These are phyloP conservation scores for Lenwebbia sp. DNA, from an alignment of 345 rosid species.

Conservation along the genomic window DNA sequence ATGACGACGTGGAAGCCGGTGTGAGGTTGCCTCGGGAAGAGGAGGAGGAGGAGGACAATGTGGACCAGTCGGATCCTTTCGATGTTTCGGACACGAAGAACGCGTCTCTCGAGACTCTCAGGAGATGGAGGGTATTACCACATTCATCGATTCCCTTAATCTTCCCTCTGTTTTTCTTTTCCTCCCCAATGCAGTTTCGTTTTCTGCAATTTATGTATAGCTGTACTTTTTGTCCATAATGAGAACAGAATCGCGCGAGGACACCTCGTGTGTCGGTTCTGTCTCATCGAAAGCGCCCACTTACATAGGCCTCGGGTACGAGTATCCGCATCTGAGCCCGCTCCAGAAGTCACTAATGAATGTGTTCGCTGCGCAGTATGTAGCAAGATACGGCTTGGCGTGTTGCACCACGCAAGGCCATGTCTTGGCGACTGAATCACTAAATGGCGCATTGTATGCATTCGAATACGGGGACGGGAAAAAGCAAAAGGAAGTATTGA, in stretches of 20 bases:
- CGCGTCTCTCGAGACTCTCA: conserved; percentile 48
- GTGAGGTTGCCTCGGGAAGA: conserved; percentile 19
- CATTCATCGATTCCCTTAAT: neutral
- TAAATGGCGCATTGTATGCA: neutral
- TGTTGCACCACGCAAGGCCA: neutral
- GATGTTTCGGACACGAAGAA: conserved; percentile 64
- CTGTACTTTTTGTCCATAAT: neutral
- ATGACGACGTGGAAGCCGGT: conserved; percentile 12
- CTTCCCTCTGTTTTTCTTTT: neutral
- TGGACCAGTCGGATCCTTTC: conserved; percentile 47
- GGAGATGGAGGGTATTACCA: conserved; percentile 73
- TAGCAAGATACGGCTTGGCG: neutral
- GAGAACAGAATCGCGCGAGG: neutral
- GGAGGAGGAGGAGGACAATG: conserved; percentile 16
- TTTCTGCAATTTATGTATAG: neutral
- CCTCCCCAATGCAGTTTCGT: neutral
- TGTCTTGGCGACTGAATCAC: neutral
- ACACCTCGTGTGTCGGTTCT: neutral
- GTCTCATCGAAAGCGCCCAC: neutral
- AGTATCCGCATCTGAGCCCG: neutral
- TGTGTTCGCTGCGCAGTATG: neutral
- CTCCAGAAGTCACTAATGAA: neutral
- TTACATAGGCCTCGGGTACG: neutral
- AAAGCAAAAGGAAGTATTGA: neutral
- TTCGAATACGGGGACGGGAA: neutral